Conservation (phyloP, 148 eudicot species). For the Chenopodium berlandieri region DNA sequence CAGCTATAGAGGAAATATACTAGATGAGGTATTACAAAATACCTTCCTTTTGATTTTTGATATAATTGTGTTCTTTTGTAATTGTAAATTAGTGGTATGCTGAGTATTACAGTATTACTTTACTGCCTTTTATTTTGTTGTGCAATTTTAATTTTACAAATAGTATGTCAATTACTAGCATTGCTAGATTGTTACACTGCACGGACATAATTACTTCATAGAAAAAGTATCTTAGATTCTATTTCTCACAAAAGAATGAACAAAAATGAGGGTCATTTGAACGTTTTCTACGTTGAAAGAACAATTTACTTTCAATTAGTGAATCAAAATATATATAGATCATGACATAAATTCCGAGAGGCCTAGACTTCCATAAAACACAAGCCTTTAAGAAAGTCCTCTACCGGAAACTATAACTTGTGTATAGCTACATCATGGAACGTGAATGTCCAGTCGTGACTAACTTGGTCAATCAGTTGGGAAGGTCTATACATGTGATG, state of each 20-base stretch:
- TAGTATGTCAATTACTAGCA: too few relatives aligned
- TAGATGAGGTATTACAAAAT: too few relatives aligned
- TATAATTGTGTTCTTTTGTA: too few relatives aligned
- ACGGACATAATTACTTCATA: too few relatives aligned
- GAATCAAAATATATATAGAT: neutral
- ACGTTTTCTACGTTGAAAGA: neutral
- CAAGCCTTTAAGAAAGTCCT: constrained; percentile 15
- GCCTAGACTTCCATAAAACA: constrained; percentile 11
- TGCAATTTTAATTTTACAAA: too few relatives aligned
- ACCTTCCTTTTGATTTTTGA: too few relatives aligned
- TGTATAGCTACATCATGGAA: constrained; percentile 16
- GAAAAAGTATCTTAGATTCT: neutral
- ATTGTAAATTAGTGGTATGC: neutral
- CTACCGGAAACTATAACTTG: neutral
- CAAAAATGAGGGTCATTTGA: neutral
- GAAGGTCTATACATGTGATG: constrained; percentile 3
- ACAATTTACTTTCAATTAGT: neutral
- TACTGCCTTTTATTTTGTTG: too few relatives aligned
- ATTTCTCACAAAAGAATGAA: neutral
- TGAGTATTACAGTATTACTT: too few relatives aligned
- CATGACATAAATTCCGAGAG: neutral
- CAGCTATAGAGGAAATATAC: too few relatives aligned
- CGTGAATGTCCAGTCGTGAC: constrained; percentile 3
- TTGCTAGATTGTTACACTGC: too few relatives aligned
- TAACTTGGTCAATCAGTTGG: neutral